Conservation (phyloP, 2,329 filamentous ascomycete species). For the Ceratocystis huliohia region DNA sequence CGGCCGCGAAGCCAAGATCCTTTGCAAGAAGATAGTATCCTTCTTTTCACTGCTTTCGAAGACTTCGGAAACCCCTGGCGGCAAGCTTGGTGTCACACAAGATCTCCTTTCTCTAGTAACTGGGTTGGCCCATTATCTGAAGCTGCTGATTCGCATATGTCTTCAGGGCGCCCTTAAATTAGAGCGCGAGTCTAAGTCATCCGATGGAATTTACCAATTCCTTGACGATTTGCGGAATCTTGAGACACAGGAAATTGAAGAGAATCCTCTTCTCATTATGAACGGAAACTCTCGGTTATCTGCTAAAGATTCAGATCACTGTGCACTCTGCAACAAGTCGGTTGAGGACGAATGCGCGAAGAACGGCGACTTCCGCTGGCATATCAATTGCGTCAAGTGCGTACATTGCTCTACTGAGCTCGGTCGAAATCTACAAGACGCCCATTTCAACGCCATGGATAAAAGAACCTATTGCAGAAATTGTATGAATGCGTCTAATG, state of each 20-base stretch:
- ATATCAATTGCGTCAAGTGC: slow-evolving; percentile 71
- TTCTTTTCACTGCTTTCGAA: slow-evolving; percentile 94
- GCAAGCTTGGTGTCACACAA: slow-evolving; percentile 90
- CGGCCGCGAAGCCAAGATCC: slow-evolving; percentile 85
- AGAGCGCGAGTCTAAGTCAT: slow-evolving; percentile 65
- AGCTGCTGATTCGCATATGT: slow-evolving; percentile 92
- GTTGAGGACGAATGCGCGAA: slow-evolving; percentile 90
- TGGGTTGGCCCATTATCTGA: slow-evolving; percentile 90
- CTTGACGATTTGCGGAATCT: slow-evolving; percentile 72
- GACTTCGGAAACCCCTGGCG: slow-evolving; percentile 78
- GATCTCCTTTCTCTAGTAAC: slow-evolving; percentile 96
- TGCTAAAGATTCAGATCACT: slow-evolving; percentile 72
- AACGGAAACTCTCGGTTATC: slow-evolving; percentile 54
- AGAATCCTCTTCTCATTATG: slow-evolving; percentile 54
- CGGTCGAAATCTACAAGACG: slow-evolving; percentile 53
- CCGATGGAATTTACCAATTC: slow-evolving; percentile 69
- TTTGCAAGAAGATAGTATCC: slow-evolving; percentile 99
- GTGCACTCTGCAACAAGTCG: slow-evolving; percentile 64
- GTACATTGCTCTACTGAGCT: slow-evolving; percentile 52
- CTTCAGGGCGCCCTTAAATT: slow-evolving; percentile 84
- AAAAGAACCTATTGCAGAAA: slow-evolving; percentile 57
- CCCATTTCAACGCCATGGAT: slow-evolving; percentile 55
- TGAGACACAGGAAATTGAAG: slow-evolving; percentile 48
- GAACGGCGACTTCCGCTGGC: slow-evolving; percentile 65
- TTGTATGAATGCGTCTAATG: slow-evolving; percentile 48